These are phyloP conservation scores for Dactylellina haptotyla DNA, from an alignment of 2,329 filamentous ascomycete species.

Conservation along the genomic window DNA sequence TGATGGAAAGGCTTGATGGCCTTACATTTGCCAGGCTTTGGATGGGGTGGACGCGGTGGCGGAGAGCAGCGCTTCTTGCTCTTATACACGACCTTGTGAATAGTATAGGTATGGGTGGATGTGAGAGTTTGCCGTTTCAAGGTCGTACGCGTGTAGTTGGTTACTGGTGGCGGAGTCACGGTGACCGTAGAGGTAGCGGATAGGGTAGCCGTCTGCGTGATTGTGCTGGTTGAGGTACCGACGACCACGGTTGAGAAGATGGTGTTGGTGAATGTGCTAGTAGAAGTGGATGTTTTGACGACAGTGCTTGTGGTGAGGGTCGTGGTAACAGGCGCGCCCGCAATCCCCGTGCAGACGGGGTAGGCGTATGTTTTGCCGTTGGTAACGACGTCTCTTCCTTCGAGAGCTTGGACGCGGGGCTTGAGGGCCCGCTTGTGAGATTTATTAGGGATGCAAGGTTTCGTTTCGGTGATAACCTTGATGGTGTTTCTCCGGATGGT, in stretches of 20 bases:
- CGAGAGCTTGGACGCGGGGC: background rate
- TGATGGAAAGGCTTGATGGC: too few species aligned
- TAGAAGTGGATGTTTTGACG: background rate
- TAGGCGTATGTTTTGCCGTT: background rate
- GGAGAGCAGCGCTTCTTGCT: background rate
- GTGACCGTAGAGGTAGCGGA: background rate
- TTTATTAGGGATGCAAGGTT: background rate
- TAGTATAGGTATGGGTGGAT: background rate
- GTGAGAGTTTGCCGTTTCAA: background rate
- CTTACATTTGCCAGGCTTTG: too few species aligned
- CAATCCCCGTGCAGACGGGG: background rate
- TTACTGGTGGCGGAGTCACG: background rate
- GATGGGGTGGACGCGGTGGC: background rate
- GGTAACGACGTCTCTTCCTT: background rate
- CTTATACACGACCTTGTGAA: background rate
- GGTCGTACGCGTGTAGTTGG: background rate
- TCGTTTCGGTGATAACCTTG: background rate
- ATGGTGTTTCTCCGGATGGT: slow-evolving; percentile 1
- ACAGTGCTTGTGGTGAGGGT: background rate
- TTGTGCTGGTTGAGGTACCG: background rate
- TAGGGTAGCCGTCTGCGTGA: background rate
- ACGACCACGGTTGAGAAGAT: background rate
- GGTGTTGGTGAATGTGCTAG: background rate
- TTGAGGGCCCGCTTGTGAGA: background rate
- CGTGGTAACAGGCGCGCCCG: background rate